Conservation (phyloP, 805 yeast genomes). For the Schwanniomyces polymorphus region DNA sequence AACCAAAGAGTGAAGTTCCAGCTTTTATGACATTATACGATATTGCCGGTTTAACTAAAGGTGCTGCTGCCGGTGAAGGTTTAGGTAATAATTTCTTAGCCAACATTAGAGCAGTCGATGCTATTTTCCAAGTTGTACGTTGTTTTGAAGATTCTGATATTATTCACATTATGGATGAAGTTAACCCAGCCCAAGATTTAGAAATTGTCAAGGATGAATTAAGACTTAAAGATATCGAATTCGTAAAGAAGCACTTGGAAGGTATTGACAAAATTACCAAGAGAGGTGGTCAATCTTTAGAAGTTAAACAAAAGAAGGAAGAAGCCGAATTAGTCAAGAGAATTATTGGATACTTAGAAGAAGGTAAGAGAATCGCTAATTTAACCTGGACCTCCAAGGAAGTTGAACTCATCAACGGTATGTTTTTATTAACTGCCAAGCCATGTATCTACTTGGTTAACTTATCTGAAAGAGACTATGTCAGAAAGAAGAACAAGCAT, state of each 20-base stretch:
- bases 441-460: constrained; percentile 92
- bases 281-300: constrained; percentile 88
- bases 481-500: constrained; percentile 86
- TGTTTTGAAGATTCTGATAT: constrained; percentile 98
- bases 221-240: constrained; percentile 95
- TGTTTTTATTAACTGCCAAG: constrained; percentile 90
- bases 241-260: constrained; percentile 79
- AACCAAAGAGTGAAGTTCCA: constrained; percentile 84
- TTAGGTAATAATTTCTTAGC: constrained; percentile 96
- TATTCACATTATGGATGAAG: constrained; percentile 91
- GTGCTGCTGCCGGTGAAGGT: constrained; percentile 97
- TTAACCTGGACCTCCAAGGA: constrained; percentile 87
- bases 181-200: constrained; percentile 91
- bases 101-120: constrained; percentile 96
- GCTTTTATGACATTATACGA: constrained; percentile 92
- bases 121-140: constrained; percentile 95
- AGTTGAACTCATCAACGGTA: constrained; percentile 83
- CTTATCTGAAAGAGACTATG: constrained; percentile 84
- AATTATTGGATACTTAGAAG: constrained; percentile 75
- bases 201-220: constrained; percentile 89
- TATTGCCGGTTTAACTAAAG: constrained; percentile 97
- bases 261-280: constrained; percentile 74
- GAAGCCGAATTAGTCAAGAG: constrained; percentile 73
- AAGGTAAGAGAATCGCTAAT: constrained; percentile 86
- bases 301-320: constrained; percentile 85